Conservation (phyloP, 2,329 filamentous ascomycete genomes). For the Amauroascus niger region DNA sequence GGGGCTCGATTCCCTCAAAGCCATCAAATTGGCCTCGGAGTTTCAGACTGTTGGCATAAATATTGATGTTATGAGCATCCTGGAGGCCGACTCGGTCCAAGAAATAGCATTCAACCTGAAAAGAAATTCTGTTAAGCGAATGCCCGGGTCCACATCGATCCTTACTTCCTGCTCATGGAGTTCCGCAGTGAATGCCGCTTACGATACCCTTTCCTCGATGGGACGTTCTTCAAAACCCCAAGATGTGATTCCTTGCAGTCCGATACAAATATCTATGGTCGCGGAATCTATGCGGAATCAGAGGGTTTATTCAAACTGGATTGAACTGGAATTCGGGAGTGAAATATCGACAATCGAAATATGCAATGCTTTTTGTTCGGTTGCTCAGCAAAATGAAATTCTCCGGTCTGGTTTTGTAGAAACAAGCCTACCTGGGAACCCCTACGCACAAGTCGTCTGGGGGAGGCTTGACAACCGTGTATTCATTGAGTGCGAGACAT, state of each 20-base stretch:
- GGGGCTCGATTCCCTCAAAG: slow-evolving; percentile 58
- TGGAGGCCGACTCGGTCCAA: slow-evolving; percentile 46
- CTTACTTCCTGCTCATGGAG: slow-evolving; percentile 15
- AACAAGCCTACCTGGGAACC: slow-evolving; percentile 35
- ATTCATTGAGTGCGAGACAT: slow-evolving; percentile 36
- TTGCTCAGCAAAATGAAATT: slow-evolving; percentile 53
- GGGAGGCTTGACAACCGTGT: slow-evolving; percentile 38
- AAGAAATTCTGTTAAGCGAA: slow-evolving; percentile 17
- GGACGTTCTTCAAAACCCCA: slow-evolving; percentile 22
- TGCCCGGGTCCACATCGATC: slow-evolving; percentile 15
- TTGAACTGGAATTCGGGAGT: slow-evolving; percentile 52
- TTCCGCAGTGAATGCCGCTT: slow-evolving; percentile 20
- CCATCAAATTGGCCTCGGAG: slow-evolving; percentile 54
- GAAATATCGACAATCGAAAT: slow-evolving; percentile 35
- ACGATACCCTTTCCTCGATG: slow-evolving; percentile 37
- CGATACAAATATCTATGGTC: slow-evolving; percentile 71
- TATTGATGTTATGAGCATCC: slow-evolving; percentile 51
- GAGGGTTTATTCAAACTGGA: slow-evolving; percentile 65
- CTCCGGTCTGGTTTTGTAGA: slow-evolving; percentile 64
- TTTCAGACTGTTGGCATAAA: slow-evolving; percentile 50
- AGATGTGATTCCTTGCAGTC: slow-evolving; percentile 53
- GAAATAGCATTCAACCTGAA: slow-evolving; percentile 28
- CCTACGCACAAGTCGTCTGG: slow-evolving; percentile 58
- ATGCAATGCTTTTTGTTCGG: slow-evolving; percentile 39
- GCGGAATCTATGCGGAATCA: slow-evolving; percentile 55